Conservation (phyloP, 2,329 filamentous ascomycete genomes). For the Fusarium sp. region DNA sequence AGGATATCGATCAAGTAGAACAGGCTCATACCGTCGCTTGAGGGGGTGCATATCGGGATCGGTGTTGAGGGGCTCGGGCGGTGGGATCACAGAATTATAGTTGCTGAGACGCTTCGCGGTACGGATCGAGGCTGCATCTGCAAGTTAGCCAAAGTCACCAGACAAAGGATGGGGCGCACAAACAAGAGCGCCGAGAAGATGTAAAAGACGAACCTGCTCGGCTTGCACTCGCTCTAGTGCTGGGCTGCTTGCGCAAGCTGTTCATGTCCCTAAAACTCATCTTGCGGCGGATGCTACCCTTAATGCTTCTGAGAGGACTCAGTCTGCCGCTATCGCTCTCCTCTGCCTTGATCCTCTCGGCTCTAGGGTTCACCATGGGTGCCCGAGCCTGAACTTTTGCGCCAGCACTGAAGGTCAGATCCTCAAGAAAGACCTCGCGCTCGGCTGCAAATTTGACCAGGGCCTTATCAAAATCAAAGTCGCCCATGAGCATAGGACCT, state of each 20-base stretch:
- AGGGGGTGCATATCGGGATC: slow-evolving; percentile 96
- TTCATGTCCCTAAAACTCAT: slow-evolving; percentile 96
- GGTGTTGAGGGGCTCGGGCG: slow-evolving; percentile 88
- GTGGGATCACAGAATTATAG: slow-evolving; percentile 97
- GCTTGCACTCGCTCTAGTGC: slow-evolving; percentile 69
- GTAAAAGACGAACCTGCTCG: slow-evolving; percentile 46
- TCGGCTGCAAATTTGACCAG: slow-evolving; percentile 96
- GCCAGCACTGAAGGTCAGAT: slow-evolving; percentile 88
- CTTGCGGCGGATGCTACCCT: slow-evolving; percentile 91
- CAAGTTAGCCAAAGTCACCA: slow-evolving; percentile 44
- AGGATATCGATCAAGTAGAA: slow-evolving; percentile 94
- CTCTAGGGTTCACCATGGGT: slow-evolving; percentile 80
- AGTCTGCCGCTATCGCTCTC: slow-evolving; percentile 69
- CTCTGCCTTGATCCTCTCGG: slow-evolving; percentile 84
- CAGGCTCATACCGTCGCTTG: slow-evolving; percentile 93
- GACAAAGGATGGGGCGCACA: background rate
- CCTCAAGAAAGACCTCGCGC: slow-evolving; percentile 91
- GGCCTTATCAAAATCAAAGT: slow-evolving; percentile 94
- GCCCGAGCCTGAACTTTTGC: slow-evolving; percentile 77
- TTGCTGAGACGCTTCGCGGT: slow-evolving; percentile 92
- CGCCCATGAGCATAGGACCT: slow-evolving; percentile 58
- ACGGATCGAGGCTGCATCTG: slow-evolving; percentile 67
- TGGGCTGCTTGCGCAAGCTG: slow-evolving; percentile 89
- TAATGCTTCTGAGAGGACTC: slow-evolving; percentile 68
- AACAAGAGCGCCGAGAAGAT: background rate